These are phyloP conservation scores for Aphanoascus verrucosus DNA, from an alignment of 2,329 filamentous ascomycete species.

Conservation along the genomic window DNA sequence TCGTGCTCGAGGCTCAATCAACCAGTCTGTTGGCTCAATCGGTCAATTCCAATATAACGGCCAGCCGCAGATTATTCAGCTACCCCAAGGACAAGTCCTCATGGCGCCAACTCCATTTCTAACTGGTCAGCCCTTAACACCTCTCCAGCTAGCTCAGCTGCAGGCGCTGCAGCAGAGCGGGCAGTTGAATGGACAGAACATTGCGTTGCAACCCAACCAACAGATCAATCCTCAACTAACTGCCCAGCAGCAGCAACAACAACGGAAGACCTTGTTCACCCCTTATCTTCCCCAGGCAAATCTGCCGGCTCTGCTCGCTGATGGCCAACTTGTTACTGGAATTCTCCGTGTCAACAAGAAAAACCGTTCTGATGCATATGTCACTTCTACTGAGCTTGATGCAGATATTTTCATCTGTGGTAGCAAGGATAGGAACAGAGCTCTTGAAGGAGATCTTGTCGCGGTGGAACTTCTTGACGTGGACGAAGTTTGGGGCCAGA, in stretches of 20 bases:
- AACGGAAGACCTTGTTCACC: slow-evolving; percentile 96
- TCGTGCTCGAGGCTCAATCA: slow-evolving; percentile 72
- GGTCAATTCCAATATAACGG: slow-evolving; percentile 80
- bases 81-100: slow-evolving; percentile 71
- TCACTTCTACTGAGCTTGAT: slow-evolving; percentile 86
- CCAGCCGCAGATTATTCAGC: slow-evolving; percentile 78
- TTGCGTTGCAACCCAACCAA: slow-evolving; percentile 58
- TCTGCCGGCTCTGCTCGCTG: slow-evolving; percentile 75
- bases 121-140: slow-evolving; percentile 63
- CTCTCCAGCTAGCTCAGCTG: slow-evolving; percentile 71
- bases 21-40: slow-evolving; percentile 67
- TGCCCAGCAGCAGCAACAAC: slow-evolving; percentile 63
- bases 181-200: slow-evolving; percentile 65
- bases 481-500: slow-evolving; percentile 96
- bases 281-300: slow-evolving; percentile 93
- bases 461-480: slow-evolving; percentile 94
- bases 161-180: slow-evolving; percentile 57
- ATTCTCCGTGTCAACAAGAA: slow-evolving; percentile 99
- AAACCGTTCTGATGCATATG: slow-evolving; percentile 96
- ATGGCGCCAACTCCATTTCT: slow-evolving; percentile 71
- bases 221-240: slow-evolving; percentile 56
- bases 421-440: slow-evolving; percentile 96
- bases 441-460: slow-evolving; percentile 88
- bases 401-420: slow-evolving; percentile 99
- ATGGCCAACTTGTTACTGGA: slow-evolving; percentile 90